phyloP scores from a whole-genome alignment of 805 yeast species.

The Crinitomyces ghanaensis region DNA sequence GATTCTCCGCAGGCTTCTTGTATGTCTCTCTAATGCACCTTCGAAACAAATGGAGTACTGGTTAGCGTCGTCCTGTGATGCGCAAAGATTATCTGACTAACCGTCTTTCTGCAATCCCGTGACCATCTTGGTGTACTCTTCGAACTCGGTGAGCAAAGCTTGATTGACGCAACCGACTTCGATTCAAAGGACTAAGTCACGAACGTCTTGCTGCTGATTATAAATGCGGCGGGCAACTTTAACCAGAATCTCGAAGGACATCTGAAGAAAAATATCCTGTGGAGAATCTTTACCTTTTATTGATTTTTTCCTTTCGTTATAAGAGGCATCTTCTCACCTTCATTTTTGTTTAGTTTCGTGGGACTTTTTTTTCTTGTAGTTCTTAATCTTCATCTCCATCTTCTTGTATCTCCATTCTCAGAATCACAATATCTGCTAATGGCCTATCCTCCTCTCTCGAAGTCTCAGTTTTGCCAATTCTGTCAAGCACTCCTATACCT shows the following conservation, averaged over 20 bases:
- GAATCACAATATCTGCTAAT: slow-evolving; percentile 32
- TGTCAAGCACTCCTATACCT: slow-evolving; percentile 42
- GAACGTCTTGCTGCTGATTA: not conserved
- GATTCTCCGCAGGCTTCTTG: slow-evolving; percentile 39
- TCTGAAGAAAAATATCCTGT: too few relatives aligned
- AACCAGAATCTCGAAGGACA: too few relatives aligned
- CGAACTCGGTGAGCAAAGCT: slow-evolving; percentile 4
- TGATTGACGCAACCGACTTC: slow-evolving; percentile 3
- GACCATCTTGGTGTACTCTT: slow-evolving; percentile 18
- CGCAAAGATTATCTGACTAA: slow-evolving; percentile 8
- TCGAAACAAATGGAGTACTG: slow-evolving; percentile 37
- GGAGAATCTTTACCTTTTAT: too few relatives aligned
- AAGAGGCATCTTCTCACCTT: too few relatives aligned
- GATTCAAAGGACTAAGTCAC: not conserved
- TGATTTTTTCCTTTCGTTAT: too few relatives aligned
- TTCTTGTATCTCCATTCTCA: slow-evolving; percentile 5
- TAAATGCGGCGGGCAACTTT: too few relatives aligned
- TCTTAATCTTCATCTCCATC: slow-evolving; percentile 1
- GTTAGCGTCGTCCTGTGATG: slow-evolving; percentile 3
- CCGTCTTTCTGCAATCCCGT: slow-evolving; percentile 34
- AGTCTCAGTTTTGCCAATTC: slow-evolving; percentile 48
- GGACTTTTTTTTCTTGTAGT: not conserved
- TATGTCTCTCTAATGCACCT: slow-evolving; percentile 35
- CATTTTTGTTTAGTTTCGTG: not conserved
- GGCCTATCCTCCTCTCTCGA: slow-evolving; percentile 31